Conservation (phyloP, 1,284 basidiomycete species). For the Pascua guehoae region DNA sequence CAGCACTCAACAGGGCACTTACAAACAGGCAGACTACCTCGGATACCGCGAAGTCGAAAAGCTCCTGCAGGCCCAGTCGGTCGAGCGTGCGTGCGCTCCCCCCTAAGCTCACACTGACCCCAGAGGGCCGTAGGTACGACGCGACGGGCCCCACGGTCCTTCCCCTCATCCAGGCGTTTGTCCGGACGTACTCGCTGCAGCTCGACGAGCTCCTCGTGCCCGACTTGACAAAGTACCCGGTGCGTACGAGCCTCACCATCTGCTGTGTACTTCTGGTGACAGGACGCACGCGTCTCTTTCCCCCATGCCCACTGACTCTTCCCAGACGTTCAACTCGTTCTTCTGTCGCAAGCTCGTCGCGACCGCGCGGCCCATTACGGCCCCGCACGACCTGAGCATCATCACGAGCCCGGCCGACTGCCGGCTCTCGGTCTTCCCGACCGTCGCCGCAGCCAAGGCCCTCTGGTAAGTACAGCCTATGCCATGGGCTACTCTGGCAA, state of each 20-base stretch:
- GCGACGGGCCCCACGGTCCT: constrained; percentile 42
- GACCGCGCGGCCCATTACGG: constrained; percentile 63
- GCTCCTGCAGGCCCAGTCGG: constrained; percentile 62
- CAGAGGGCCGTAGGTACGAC: constrained; percentile 51
- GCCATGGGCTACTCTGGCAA: no score
- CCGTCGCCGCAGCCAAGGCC: constrained; percentile 59
- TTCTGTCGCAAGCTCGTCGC: constrained; percentile 67
- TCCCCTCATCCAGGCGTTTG: constrained; percentile 65
- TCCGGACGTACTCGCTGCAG: constrained; percentile 66
- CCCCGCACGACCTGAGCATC: constrained; percentile 56
- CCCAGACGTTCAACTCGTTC: constrained; percentile 72
- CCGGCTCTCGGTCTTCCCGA: constrained; percentile 65
- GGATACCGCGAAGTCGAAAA: constrained; percentile 58
- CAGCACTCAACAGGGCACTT: neutral
- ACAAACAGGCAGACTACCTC: constrained; percentile 56
- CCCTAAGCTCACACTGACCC: neutral
- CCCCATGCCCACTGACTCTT: neutral
- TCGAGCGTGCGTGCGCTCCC: constrained; percentile 54
- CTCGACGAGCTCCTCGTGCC: constrained; percentile 63
- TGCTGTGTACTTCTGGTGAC: no score
- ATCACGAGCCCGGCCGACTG: constrained; percentile 72
- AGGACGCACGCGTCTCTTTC: no score
- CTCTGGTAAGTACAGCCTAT: no score
- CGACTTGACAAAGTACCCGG: constrained; percentile 59
- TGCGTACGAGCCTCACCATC: constrained; percentile 13